Conservation (phyloP, 305 asterid genomes). For the Fraxinus paxiana region DNA sequence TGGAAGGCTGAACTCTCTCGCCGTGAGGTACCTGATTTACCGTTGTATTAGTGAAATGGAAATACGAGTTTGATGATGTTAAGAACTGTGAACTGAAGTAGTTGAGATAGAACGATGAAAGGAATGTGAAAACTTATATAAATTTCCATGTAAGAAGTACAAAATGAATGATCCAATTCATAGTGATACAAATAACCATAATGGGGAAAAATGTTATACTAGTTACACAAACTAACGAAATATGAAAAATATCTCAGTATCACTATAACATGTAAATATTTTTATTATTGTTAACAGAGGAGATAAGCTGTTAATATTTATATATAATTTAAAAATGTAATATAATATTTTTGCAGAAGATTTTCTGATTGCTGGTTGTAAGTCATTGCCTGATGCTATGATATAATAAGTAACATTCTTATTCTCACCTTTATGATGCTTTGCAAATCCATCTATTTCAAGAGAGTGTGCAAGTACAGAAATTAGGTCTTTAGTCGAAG, state of each 20-base stretch:
- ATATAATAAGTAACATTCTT: background rate
- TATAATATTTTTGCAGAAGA: background rate
- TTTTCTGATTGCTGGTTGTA: background rate
- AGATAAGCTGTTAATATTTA: background rate
- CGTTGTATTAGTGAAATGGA: background rate
- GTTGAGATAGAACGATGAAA: background rate
- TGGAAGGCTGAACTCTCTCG: constrained; percentile 99
- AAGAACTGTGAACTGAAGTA: background rate
- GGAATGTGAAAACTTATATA: background rate
- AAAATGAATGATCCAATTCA: background rate
- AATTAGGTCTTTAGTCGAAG: background rate
- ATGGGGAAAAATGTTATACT: background rate
- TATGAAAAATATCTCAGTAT: background rate
- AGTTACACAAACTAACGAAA: background rate
- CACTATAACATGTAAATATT: background rate
- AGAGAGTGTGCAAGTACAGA: background rate
- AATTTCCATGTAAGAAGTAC: background rate
- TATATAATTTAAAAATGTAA: background rate
- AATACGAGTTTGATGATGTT: background rate
- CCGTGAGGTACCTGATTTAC: constrained; percentile 63
- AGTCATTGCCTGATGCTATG: background rate
- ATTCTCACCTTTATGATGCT: background rate
- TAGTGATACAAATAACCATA: background rate
- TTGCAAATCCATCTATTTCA: background rate
- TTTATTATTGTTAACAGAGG: background rate